Conservation (phyloP, 2,329 filamentous ascomycete genomes). For the Ascochyta rabiei region DNA sequence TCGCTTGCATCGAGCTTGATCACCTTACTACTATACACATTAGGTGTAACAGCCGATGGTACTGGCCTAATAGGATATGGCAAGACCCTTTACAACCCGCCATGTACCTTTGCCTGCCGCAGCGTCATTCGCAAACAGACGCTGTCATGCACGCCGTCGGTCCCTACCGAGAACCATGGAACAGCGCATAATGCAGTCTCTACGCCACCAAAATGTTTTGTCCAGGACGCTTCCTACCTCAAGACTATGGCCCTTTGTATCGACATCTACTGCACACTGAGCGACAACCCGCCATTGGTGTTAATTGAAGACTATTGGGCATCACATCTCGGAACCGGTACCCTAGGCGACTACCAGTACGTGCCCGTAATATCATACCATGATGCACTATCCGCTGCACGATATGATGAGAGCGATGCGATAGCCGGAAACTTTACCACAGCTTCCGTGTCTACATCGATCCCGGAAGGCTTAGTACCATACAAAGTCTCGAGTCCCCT, state of each 20-base stretch:
- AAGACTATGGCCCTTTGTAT: conserved; percentile 37
- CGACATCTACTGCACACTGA: conserved; percentile 22
- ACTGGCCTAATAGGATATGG: conserved; percentile 23
- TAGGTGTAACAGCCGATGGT: background rate
- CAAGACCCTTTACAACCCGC: conserved; percentile 24
- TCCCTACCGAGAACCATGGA: background rate
- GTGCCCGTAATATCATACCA: conserved; percentile 6
- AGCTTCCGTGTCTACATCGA: no score
- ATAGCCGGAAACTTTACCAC: no score
- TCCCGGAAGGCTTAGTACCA: no score
- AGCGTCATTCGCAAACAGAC: conserved; percentile 12
- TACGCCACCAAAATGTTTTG: conserved; percentile 25
- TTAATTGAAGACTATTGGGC: conserved; percentile 27
- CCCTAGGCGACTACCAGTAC: conserved; percentile 12
- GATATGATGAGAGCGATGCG: no score
- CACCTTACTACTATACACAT: no score
- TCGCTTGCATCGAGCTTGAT: no score
- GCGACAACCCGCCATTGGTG: conserved; percentile 4
- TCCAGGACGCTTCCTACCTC: conserved; percentile 26
- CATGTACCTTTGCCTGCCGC: conserved; percentile 26
- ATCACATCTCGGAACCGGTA: conserved; percentile 16
- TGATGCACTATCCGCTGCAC: background rate
- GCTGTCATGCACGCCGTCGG: background rate
- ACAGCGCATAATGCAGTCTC: background rate
- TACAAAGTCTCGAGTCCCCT: background rate